Conservation (phyloP, 73 alveolate species). For the Paramecium sonneborni region DNA sequence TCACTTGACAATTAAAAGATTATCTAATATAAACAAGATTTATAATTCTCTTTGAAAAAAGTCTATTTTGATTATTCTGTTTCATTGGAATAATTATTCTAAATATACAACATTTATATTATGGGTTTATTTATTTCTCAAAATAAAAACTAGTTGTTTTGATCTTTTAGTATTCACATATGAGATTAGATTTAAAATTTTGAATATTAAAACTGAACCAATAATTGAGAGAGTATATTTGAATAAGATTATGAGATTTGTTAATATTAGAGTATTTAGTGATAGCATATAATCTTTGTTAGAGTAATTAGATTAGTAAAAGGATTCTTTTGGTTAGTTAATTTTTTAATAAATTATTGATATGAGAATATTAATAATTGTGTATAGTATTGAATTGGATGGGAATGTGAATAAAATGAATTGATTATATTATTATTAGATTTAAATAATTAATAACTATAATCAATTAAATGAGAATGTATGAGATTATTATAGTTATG, state of each 20-base stretch:
- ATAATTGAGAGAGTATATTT: no score
- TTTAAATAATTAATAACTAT: background rate
- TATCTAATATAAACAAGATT: slow-evolving; percentile 24
- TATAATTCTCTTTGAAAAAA: background rate
- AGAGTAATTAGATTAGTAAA: no score
- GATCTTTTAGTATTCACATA: no score
- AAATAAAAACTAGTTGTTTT: background rate
- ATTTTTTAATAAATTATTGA: background rate
- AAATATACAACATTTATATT: background rate
- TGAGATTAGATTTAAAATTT: no score
- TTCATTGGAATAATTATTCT: slow-evolving; percentile 25
- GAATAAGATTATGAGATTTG: no score
- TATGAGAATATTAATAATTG: background rate
- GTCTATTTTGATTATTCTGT: background rate
- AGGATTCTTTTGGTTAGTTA: no score
- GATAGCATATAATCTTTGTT: no score
- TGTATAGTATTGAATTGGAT: background rate
- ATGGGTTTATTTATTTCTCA: background rate
- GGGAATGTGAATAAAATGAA: background rate
- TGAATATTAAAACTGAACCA: no score
- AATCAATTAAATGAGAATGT: slow-evolving; percentile 26
- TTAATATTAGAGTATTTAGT: no score
- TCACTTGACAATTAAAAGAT: slow-evolving; percentile 51
- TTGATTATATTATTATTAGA: background rate
- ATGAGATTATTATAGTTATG: background rate